A percentile compares a stretch with the other conserved stretches of the same genome.
These are phyloP conservation scores for Pythium sukuiense DNA, from an alignment of 352 stramenopile species.

Conservation along the genomic window DNA sequence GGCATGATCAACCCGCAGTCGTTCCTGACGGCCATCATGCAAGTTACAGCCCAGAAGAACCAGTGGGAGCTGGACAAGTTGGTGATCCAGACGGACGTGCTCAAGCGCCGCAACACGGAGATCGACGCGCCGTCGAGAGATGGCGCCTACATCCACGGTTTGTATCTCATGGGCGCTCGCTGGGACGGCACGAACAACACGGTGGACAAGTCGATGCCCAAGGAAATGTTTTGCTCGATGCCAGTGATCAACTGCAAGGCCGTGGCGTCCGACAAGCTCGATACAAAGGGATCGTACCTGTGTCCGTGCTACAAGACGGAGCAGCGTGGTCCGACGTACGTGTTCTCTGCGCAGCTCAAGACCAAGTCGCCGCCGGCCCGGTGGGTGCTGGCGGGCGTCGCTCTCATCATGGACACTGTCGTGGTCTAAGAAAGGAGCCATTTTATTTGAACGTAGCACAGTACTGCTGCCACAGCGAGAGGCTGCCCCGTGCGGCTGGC, in stretches of 20 bases:
- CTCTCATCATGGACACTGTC: slow-evolving; percentile 92
- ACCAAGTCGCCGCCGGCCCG: slow-evolving; percentile 93
- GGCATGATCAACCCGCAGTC: slow-evolving; percentile 96
- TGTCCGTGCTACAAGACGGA: slow-evolving; percentile 98
- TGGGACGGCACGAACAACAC: slow-evolving; percentile 92
- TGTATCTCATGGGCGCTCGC: slow-evolving; percentile 95
- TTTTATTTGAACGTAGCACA: slow-evolving; percentile 2
- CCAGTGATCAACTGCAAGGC: slow-evolving; percentile 98
- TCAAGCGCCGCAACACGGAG: slow-evolving; percentile 93
- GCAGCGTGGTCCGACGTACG: slow-evolving; percentile 94
- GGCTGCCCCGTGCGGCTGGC: slow-evolving; percentile 24
- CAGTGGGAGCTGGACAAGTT: slow-evolving; percentile 96
- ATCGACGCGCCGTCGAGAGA: slow-evolving; percentile 88
- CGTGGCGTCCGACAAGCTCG: slow-evolving; percentile 93
- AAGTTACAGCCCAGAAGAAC: slow-evolving; percentile 97
- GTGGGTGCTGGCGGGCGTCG: slow-evolving; percentile 96
- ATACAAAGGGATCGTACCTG: slow-evolving; percentile 93
- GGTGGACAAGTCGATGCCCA: slow-evolving; percentile 94
- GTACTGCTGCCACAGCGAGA: slow-evolving; percentile 27
- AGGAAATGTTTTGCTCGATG: slow-evolving; percentile 98
- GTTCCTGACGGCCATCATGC: slow-evolving; percentile 97
- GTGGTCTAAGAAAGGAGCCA: not conserved
- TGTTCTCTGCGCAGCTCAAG: slow-evolving; percentile 98
- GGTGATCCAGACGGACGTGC: slow-evolving; percentile 96
- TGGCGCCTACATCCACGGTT: slow-evolving; percentile 94